These are phyloP conservation scores for Lepiota brunneoincarnata DNA, from an alignment of 768 basidiomycete species.

Conservation along the genomic window DNA sequence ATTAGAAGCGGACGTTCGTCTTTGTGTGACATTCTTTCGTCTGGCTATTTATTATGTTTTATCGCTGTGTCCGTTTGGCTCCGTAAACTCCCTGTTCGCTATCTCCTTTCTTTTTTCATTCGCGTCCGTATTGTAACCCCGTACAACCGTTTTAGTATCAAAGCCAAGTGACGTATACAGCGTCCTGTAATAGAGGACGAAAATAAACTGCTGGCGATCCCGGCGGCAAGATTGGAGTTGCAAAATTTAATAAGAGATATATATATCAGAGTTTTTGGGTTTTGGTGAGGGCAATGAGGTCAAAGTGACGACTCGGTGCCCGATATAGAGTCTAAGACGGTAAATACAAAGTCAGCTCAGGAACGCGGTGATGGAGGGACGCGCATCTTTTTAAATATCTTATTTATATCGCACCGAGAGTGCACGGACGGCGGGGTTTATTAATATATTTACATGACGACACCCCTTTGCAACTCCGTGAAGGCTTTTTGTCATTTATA, in stretches of 20 bases:
- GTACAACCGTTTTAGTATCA: constrained; percentile 10
- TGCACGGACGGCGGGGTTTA: constrained; percentile 5
- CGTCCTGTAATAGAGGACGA: background rate
- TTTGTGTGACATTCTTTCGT: background rate
- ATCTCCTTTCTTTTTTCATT: background rate
- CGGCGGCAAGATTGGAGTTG: constrained; percentile 3
- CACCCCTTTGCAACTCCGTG: constrained; percentile 9
- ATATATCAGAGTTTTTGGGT: constrained; percentile 2
- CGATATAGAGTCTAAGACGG: constrained; percentile 4
- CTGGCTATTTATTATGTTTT: constrained; percentile 7
- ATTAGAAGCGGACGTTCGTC: constrained; percentile 1
- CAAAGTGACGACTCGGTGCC: background rate
- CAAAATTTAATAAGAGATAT: constrained; percentile 8
- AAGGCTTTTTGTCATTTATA: background rate
- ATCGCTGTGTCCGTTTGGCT: background rate
- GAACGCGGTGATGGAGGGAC: constrained; percentile 7
- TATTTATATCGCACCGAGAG: constrained; percentile 8
- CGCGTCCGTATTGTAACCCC: background rate
- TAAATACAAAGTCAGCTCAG: background rate
- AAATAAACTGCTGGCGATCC: constrained; percentile 8
- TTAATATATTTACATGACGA: constrained; percentile 9
- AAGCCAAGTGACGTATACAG: constrained; percentile 1
- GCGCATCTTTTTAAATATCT: background rate
- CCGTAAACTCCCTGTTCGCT: background rate
- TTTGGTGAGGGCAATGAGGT: constrained; percentile 1